phyloP scores from a whole-genome alignment of 202 grass and related monocot species.

The Hordeum pubiflorum region DNA sequence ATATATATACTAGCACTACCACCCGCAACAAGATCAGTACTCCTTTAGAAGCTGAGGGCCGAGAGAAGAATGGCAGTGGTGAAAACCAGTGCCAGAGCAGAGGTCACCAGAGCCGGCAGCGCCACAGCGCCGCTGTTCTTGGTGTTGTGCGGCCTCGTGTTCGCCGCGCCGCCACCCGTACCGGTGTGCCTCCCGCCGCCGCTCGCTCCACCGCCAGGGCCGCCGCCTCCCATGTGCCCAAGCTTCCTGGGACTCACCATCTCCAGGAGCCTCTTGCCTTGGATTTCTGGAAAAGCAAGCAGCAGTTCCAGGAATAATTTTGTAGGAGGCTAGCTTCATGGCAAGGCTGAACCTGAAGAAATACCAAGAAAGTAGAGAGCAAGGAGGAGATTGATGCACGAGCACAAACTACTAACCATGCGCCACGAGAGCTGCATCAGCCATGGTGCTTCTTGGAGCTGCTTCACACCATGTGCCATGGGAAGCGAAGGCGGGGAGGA shows the following conservation, averaged over 20 bases:
- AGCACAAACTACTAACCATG: constrained; percentile 4
- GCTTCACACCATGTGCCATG: constrained; percentile 22
- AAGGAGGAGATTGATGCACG: neutral
- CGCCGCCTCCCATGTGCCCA: neutral
- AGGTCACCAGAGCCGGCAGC: neutral
- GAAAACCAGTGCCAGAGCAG: constrained; percentile 16
- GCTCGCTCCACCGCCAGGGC: neutral
- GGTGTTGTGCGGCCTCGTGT: constrained; percentile 24
- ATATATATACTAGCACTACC: neutral
- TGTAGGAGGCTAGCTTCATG: neutral
- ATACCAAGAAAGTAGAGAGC: neutral
- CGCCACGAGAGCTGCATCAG: neutral
- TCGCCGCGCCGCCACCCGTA: constrained; percentile 15
- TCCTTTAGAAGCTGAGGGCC: constrained; percentile 11
- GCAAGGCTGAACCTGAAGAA: neutral
- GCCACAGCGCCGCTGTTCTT: constrained; percentile 15
- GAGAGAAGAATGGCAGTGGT: constrained; percentile 18
- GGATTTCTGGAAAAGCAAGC: constrained; percentile 1
- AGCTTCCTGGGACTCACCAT: constrained; percentile 1
- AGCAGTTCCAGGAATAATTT: neutral
- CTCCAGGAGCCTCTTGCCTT: neutral
- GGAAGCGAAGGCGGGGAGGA: neutral
- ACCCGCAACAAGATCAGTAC: neutral
- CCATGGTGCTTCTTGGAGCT: neutral
- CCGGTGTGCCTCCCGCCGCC: neutral